Evolutionary conservation across 2,329 filamentous ascomycete species (phyloP), one percentile per base, ranked within the genome.

Genomic region (Penicillium sp.): DNA sequence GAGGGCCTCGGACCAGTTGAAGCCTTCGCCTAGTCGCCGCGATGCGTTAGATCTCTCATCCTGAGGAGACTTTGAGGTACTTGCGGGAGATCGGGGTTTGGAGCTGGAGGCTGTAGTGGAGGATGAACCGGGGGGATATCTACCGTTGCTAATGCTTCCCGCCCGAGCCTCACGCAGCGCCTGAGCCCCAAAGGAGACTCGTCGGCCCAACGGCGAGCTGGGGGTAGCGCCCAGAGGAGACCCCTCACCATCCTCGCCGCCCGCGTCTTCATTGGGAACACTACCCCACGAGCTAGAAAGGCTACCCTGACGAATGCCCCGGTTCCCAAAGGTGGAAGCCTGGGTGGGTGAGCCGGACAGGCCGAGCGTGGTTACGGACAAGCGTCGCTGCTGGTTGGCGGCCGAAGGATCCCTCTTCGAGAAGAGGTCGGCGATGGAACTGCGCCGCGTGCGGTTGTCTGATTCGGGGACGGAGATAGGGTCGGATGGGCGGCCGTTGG

Each of bases 1-100:
- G 77, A 96, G 82, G 75, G 95, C 90, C 76, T 96, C 91, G 66
- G 89, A 88, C 86, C 91, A 95, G 74, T 95, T 95, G 79, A 94
- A 95, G 69, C 87, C 88, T 78, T 93, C 89, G 78, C 88, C 86
- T 90, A 81, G 56, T 60, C 64, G 66, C 59, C 66, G 65, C 64
- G 72, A 74, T 51, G 55, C 42, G 67, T 71, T 69, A 71, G 69
- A 70, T 61, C 52, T 68, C 57, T 67, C 63, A 57, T 66, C 66
- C 58, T 63, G 56, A 53, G 60, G 51, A 57, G 59, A 56, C 51
- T 54, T 57, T 55, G 63, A 61, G 58, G 59, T 66, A 69, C 64
- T 68, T 69, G 68, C 57, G 53, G 53, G 54, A 58, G 61, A 57
- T 52, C 55, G 51, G 49, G 50, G 4, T n/a, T 23, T 31, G 10